Base-by-base conservation (phyloP, 805 yeast species). In the Candida loeiensis region DNA sequence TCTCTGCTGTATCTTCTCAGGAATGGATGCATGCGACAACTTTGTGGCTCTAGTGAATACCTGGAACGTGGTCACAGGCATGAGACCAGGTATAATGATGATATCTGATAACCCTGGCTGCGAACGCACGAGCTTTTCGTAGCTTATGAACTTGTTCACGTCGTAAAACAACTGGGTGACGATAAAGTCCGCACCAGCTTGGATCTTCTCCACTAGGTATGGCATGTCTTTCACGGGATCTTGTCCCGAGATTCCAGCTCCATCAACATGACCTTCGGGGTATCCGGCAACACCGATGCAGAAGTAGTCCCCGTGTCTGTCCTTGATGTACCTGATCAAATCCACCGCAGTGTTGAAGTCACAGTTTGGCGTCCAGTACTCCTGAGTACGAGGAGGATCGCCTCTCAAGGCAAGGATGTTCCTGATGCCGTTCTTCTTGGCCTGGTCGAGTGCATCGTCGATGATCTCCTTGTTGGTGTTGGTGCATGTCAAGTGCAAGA, bases 201-300 rank as follows among this genome's bases (percentile, higher is more conserved):
- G 74, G 17, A 91, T 74, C 59, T 93, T 93, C 49, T 87, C 95
- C 36, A 80, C 76, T 61, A 93, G 72, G 55, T 62, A 88, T 5
- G 93, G 91, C 34, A 91, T 54, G 60, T 91, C 99, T 34, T 73
- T 73, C 16, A 58, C 56, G 1, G 82, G 79, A 51, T 79, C 76
- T 58, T 89, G 96, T 25, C 71, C 72, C 6, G 77, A 62, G 34
- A 65, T 72, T 17, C 35, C 36, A 9, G 44, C 30, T 11, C 95
- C 91, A 50, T 90, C 96, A 25, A 87, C 89, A 63, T 91, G 97
- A 14, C 99, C 99, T 58, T 91, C 99, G 6, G 99, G 96, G 60
- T 91, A 91, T 1, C 95, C 97, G 2, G 99, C 99, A 12, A 91
- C 99, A 45, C 99, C 99, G 40, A 91, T 71, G 56, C 96, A 85